Evolutionary conservation across 352 stramenopile genomes (phyloP), one percentile per base, ranked within the genome.

Genomic region (Pythium folliculosum): DNA sequence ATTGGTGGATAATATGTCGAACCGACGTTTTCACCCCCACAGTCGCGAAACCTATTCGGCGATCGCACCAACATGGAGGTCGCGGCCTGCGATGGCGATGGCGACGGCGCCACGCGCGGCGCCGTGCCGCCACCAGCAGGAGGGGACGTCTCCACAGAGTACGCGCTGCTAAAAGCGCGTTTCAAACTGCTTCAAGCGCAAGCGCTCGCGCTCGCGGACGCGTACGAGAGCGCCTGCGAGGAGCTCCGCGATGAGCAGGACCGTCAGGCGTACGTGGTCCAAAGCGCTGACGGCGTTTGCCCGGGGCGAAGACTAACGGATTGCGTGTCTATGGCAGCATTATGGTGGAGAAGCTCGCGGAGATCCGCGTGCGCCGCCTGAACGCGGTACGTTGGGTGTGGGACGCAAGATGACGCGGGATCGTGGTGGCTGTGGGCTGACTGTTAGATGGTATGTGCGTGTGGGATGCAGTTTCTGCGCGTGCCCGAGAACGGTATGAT

Each of bases 311-410:
- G 23, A 30, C 23, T 16, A 19, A 43, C 4, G 17, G 44, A 27
- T 10, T n/a, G 37, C 37, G 10, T 43, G 12, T 56, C 37, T 44
- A 8, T 61, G 25, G 47, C 5, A 84, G 75, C 16, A 70, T 83
- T 43, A 65, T 89, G 58, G 64, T 79, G 25, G 55, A 81, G 8
- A 85, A 89, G 55, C 63, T 77, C 7, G 70, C 78, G 10, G 63
- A 77, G 59, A 85, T 86, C 47, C 78, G 81, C 12, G 71, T 81
- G 22, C 75, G 74, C 9, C 63, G 76, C 19, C 76, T 86, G 69
- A 73, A 84, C 16, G 60, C 66, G 63, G 77, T 86, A 49, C n/a
- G 52, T 50, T 22, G 54, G 32, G 10, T 50, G 60, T 25, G 27
- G 48, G 65, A 17, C 10, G 37, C 21, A 44, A 2, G 40, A 40